Conservation (phyloP, 2,329 filamentous ascomycete species). For the Monilinia aucupariae region DNA sequence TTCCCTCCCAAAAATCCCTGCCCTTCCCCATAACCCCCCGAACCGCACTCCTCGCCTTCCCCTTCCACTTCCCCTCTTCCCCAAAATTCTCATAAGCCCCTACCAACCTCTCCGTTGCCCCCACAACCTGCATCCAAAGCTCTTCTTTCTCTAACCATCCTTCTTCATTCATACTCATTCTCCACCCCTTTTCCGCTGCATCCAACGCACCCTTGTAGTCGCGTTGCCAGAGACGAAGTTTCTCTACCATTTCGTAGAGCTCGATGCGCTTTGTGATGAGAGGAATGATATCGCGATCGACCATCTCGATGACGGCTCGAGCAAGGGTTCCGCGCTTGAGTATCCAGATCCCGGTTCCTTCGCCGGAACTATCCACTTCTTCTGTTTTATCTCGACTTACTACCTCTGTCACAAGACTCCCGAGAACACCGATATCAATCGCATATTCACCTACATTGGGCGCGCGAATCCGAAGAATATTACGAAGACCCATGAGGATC, state of each 20-base stretch:
- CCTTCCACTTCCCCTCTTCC: conserved; percentile 68
- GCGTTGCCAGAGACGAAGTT: conserved; percentile 66
- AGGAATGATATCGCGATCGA: conserved; percentile 71
- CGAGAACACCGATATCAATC: conserved; percentile 68
- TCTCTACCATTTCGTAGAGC: conserved; percentile 70
- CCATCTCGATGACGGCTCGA: conserved; percentile 60
- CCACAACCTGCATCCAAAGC: conserved; percentile 52
- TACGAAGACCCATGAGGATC: conserved; percentile 67
- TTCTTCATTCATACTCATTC: conserved; percentile 49
- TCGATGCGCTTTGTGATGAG: conserved; percentile 75
- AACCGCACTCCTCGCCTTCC: conserved; percentile 80
- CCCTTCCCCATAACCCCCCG: conserved; percentile 77
- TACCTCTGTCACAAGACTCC: conserved; percentile 65
- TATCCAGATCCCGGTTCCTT: conserved; percentile 35
- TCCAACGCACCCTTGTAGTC: conserved; percentile 70
- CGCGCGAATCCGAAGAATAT: conserved; percentile 69
- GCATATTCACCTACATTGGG: conserved; percentile 65
- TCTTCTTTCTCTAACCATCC: conserved; percentile 41
- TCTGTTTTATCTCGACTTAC: conserved; percentile 44
- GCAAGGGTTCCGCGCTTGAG: conserved; percentile 54
- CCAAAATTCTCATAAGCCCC: conserved; percentile 79
- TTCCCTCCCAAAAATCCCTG: conserved; percentile 78
- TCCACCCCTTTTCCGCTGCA: conserved; percentile 85
- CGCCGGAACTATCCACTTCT: conserved; percentile 8
- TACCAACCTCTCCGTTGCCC: conserved; percentile 71